These are phyloP conservation scores for Scheffersomyces insectosa DNA, from an alignment of 1,139 yeast species.

Conservation along the genomic window DNA sequence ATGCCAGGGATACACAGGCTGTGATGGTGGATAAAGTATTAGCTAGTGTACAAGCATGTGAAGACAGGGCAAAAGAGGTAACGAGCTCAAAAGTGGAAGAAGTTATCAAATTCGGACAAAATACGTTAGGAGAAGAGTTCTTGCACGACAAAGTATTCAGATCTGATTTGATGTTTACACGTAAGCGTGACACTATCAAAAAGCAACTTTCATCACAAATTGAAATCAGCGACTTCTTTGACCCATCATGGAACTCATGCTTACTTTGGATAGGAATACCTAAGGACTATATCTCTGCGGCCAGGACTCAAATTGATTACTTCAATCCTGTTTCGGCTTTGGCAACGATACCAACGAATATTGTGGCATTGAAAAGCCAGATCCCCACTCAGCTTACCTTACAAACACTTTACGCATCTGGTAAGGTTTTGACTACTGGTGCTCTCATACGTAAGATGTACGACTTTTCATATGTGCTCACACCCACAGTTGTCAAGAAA, in stretches of 20 bases:
- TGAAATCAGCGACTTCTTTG: conserved; percentile 70
- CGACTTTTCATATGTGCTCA: conserved; percentile 26
- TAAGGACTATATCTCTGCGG: conserved; percentile 26
- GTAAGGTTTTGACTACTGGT: conserved; percentile 44
- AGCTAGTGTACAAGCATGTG: conserved; percentile 65
- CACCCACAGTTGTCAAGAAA: conserved; percentile 32
- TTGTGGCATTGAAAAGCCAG: conserved; percentile 33
- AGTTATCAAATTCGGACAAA: conserved; percentile 65
- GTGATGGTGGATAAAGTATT: conserved; percentile 66
- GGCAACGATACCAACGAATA: conserved; percentile 32
- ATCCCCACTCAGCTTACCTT: conserved; percentile 43
- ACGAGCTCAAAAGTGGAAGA: conserved; percentile 63
- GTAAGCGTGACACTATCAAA: conserved; percentile 63
- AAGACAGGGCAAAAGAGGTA: conserved; percentile 60
- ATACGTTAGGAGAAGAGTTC: conserved; percentile 56
- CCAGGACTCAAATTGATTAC: conserved; percentile 31
- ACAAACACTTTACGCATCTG: conserved; percentile 47
- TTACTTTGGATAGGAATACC: conserved; percentile 46
- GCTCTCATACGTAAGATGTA: conserved; percentile 38
- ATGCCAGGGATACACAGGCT: conserved; percentile 68
- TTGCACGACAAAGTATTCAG: conserved; percentile 69
- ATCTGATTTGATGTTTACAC: conserved; percentile 80
- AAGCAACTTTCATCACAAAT: conserved; percentile 62
- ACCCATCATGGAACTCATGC: conserved; percentile 67
- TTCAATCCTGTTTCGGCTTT: conserved; percentile 39